Conservation (phyloP, 768 basidiomycete genomes). For the Leccinum rimulosum region DNA sequence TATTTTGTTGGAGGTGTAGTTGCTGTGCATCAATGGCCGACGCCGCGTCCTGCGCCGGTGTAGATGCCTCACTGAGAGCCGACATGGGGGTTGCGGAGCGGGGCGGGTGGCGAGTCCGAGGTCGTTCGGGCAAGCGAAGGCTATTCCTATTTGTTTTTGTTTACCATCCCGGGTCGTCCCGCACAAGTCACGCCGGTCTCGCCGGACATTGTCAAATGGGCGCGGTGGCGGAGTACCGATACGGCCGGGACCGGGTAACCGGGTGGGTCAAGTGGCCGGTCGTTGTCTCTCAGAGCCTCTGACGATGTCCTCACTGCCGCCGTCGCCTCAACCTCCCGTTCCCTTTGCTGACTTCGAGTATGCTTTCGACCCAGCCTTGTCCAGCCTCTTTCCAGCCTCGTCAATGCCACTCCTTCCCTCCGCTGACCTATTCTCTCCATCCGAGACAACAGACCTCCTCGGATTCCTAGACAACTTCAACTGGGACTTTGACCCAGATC, state of each 20-base stretch:
- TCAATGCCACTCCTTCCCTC: constrained; percentile 66
- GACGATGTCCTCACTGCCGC: constrained; percentile 27
- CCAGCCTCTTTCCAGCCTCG: constrained; percentile 53
- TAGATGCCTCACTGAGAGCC: constrained; percentile 68
- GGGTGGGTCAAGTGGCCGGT: constrained; percentile 17
- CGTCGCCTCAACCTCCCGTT: constrained; percentile 45
- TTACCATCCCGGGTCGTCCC: constrained; percentile 23
- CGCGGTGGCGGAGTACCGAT: neutral
- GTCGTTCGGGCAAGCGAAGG: constrained; percentile 23
- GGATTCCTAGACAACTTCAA: constrained; percentile 82
- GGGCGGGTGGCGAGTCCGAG: constrained; percentile 31
- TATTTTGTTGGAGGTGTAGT: constrained; percentile 41
- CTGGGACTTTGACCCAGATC: constrained; percentile 58
- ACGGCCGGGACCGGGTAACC: constrained; percentile 20
- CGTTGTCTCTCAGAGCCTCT: neutral
- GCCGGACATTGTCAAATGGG: constrained; percentile 1
- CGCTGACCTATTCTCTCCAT: constrained; percentile 73
- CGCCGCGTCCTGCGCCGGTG: constrained; percentile 66
- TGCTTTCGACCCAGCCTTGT: constrained; percentile 61
- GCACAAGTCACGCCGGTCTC: constrained; percentile 6
- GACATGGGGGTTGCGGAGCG: constrained; percentile 61
- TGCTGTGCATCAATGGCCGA: constrained; percentile 57
- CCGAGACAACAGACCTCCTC: constrained; percentile 76
- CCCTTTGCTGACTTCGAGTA: constrained; percentile 72
- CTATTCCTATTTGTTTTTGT: constrained; percentile 26